Conservation (phyloP, 2,329 filamentous ascomycete species). For the Pseudogymnoascus sp. region DNA sequence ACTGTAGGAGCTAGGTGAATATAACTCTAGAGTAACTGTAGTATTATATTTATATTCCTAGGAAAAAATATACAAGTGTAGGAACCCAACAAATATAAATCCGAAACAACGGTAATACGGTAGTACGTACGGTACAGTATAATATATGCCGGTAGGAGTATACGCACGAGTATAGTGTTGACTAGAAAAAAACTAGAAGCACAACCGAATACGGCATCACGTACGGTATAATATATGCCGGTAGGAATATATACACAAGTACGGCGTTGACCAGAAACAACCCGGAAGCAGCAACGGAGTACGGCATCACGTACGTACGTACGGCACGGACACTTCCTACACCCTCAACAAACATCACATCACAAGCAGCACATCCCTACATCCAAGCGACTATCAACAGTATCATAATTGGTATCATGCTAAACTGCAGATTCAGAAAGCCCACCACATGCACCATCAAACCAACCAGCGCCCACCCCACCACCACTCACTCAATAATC, state of each 20-base stretch:
- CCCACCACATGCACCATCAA: neutral
- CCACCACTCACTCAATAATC: constrained; percentile 41
- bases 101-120: neutral
- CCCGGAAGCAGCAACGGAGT: too few species aligned
- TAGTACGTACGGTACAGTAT: neutral
- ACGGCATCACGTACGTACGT: neutral
- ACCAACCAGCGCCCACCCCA: neutral
- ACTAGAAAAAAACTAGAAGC: too few species aligned
- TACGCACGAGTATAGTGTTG: neutral
- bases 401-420: neutral
- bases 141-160: neutral
- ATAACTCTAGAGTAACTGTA: too few species aligned
- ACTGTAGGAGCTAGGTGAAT: too few species aligned
- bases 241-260: neutral
- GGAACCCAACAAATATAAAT: neutral
- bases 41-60: neutral
- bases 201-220: too few species aligned
- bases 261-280: too few species aligned
- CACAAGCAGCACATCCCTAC: neutral
- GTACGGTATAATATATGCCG: neutral
- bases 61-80: neutral
- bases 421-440: neutral
- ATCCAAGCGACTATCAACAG: neutral
- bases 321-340: neutral
- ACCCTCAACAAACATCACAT: neutral